These are phyloP conservation scores for Neonectria punicea DNA, from an alignment of 2,329 filamentous ascomycete genomes.

Conservation along the genomic window DNA sequence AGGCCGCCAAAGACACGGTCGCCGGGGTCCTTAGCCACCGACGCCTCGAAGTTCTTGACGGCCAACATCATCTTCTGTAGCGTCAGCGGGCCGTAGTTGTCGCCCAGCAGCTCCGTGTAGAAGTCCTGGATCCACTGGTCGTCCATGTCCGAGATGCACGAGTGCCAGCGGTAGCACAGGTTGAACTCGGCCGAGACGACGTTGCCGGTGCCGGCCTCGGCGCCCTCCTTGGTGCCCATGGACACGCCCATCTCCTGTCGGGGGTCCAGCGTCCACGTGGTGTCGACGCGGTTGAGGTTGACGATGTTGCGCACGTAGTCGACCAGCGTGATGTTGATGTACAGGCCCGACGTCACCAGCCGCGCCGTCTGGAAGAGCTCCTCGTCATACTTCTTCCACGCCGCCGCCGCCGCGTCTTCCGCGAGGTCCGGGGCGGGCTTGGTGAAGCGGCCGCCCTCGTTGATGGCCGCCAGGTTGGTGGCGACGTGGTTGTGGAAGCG, in stretches of 20 bases:
- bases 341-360: slow-evolving; percentile 78
- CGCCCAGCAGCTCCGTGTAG: slow-evolving; percentile 68
- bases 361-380: slow-evolving; percentile 83
- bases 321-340: slow-evolving; percentile 80
- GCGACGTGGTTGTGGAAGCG: slow-evolving; percentile 90
- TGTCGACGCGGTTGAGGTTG: slow-evolving; percentile 68
- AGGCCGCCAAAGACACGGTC: slow-evolving; percentile 76
- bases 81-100: slow-evolving; percentile 65
- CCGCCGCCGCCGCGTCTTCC: slow-evolving; percentile 59
- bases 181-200: slow-evolving; percentile 91
- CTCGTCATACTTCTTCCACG: slow-evolving; percentile 77
- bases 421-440: slow-evolving; percentile 65
- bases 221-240: slow-evolving; percentile 63
- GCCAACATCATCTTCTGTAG: slow-evolving; percentile 70
- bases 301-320: slow-evolving; percentile 85
- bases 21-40: slow-evolving; percentile 72
- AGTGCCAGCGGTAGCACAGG: slow-evolving; percentile 88
- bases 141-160: slow-evolving; percentile 77
- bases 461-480: slow-evolving; percentile 82
- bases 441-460: slow-evolving; percentile 82
- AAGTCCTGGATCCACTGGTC: slow-evolving; percentile 83
- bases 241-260: slow-evolving; percentile 72
- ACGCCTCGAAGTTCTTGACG: slow-evolving; percentile 70
- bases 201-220: slow-evolving; percentile 80
- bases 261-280: slow-evolving; percentile 84